Evolutionary conservation across 2,329 filamentous ascomycete species (phyloP), one percentile per base, ranked within the genome.

Genomic region (Bipolaris cookei): DNA sequence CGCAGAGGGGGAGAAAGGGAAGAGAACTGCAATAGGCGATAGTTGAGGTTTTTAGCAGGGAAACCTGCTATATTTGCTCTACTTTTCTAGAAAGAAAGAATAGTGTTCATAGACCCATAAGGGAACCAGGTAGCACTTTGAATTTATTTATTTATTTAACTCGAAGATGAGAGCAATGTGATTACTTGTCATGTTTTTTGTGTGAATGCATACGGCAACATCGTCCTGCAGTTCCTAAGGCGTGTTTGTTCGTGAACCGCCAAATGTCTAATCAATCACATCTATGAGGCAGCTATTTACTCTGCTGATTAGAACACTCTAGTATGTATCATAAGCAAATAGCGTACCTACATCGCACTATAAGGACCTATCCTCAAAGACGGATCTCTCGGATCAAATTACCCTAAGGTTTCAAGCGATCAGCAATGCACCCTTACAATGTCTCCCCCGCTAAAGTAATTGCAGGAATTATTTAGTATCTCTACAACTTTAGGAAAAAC

Each of bases 391-490:
- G 64, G 64, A 21, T 34, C 2, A 54, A 43, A 53, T 54, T 63
- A 28, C 43, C 53, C 61, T 63, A 63, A 67, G 54, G 42, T 47
- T 46, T 59, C 39, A 53, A 54, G 39, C 47, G 57, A 61, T 65
- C 44, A 30, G 16, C 48, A 43, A 11, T 32, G 34, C 51, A 57
- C 54, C 61, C 28, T 59, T 59, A 54, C 54, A 52, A 54, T 16
- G 20, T n/a, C 21, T 59, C 38, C 39, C 51, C 47, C 45, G 34
- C 41, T 16, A 43, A 47, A 25, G 28, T 18, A 53, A 18, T 20
- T 32, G n/a, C 28, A 41, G 34, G 30, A 18, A 46, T 18, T 50
- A 47, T 56, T 42, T 46, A 13, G 43, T 23, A 18, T 49, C 35
- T 52, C 8, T 16, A 21, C 18, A 6, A 4, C 13, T 56, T 53